Base-by-base conservation (phyloP, 1,284 basidiomycete genomes). In the Leccinum cinnamomeum region DNA sequence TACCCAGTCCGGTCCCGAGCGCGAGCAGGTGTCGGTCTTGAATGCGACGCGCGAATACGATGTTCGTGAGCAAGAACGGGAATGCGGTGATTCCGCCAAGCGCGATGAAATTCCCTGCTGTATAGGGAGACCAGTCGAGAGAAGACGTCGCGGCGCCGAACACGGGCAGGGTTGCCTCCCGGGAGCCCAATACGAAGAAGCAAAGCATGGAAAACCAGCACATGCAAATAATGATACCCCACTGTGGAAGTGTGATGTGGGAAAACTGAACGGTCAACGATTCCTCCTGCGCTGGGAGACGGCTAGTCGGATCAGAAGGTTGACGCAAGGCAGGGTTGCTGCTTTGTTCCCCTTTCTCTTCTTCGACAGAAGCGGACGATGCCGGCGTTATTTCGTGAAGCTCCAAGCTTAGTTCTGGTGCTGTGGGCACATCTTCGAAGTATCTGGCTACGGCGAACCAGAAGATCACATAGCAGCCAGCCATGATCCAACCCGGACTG, bases 151-250 rank as follows among this genome's bases (percentile, higher is more conserved):
- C n/a, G 28, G 82, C 81, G 44, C 83, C 82, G 72, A 84, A 89
- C 57, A 90, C 81, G 28, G 89, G 89, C 58, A 91, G 82, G 72
- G 89, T 90, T 46, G 85, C 78, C 69, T 91, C 88, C 88, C 88
- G 90, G n/a, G 84, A 82, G 16, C 87, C 88, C 56, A 90, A 82
- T 68, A 89, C 79, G 74, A 89, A 88, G 79, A 90, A 91, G 71
- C 84, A 87, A 7, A 85, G 82, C 87, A 90, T 89, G 46, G 88
- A 82, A 67, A 84, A 86, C 85, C 87, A 90, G 70, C 85, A 88
- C 86, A 89, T 90, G 68, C 83, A 86, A 37, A 77, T 65, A 3
- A 51, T 51, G 48, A 51, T 1, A 0, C 85, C 86, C 76, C 78
- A 81, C 59, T 81, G 81, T 23, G 70, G 53, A 44, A 41, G 51